phyloP scores from a whole-genome alignment of 768 basidiomycete genomes.

The Saitozyma sp. region DNA sequence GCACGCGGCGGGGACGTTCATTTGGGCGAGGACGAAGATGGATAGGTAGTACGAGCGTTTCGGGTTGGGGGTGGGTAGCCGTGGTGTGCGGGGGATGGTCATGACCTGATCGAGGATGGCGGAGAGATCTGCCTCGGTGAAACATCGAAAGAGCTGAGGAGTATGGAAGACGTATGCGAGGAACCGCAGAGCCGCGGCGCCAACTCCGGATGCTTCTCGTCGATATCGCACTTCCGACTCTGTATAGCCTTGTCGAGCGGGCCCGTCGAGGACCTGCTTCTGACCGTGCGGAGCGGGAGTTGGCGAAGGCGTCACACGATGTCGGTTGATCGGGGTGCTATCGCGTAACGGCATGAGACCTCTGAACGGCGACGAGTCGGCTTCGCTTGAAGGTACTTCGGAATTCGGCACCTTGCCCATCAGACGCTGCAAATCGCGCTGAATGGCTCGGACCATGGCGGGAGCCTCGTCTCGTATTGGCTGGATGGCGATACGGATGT shows the following conservation, averaged over 20 bases:
- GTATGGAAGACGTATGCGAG: constrained; percentile 34
- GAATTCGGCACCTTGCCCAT: constrained; percentile 33
- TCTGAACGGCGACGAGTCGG: constrained; percentile 24
- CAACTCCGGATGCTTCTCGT: constrained; percentile 47
- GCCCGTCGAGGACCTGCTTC: constrained; percentile 9
- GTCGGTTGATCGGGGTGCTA: constrained; percentile 16
- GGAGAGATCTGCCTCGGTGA: constrained; percentile 43
- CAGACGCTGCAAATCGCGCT: constrained; percentile 40
- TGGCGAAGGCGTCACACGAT: constrained; percentile 25
- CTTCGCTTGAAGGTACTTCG: constrained; percentile 10
- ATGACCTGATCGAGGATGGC: constrained; percentile 37
- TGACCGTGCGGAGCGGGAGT: constrained; percentile 4
- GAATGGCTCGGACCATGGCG: constrained; percentile 42
- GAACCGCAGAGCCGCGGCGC: constrained; percentile 39
- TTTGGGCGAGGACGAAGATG: constrained; percentile 40
- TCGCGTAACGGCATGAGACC: constrained; percentile 24
- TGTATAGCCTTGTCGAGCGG: constrained; percentile 41
- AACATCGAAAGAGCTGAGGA: constrained; percentile 30
- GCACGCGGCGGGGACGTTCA: constrained; percentile 32
- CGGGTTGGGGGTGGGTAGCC: constrained; percentile 47
- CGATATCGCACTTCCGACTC: constrained; percentile 48
- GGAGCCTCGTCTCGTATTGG: constrained; percentile 40
- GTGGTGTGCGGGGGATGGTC: constrained; percentile 45
- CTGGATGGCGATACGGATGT: constrained; percentile 21
- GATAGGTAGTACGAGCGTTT: constrained; percentile 46